phyloP scores from a whole-genome alignment of 2,329 filamentous ascomycete genomes.

The Tolypocladium ophioglossoides region DNA sequence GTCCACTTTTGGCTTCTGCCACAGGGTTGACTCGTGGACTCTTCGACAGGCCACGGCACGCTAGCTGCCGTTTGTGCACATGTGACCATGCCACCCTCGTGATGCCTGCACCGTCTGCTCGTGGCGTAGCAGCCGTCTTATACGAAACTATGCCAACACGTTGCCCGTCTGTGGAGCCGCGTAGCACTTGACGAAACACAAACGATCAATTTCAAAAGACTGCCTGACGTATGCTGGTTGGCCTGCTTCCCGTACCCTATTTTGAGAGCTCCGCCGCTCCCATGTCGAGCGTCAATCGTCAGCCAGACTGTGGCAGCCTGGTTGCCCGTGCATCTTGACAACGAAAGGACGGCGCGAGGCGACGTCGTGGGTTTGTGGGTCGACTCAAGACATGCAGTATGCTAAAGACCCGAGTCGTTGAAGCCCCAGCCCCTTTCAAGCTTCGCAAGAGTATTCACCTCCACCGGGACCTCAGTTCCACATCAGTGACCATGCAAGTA shows the following conservation, averaged over 20 bases:
- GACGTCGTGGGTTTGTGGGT: not conserved
- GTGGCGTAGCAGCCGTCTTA: not conserved
- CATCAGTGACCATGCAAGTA: not conserved
- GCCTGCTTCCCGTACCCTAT: not conserved
- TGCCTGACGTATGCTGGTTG: conserved; percentile 2
- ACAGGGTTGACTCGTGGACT: not conserved
- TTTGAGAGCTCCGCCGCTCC: not conserved
- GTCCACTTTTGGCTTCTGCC: not conserved
- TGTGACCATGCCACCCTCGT: not conserved
- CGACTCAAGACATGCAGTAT: not conserved
- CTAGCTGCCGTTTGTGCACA: not conserved
- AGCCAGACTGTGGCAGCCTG: not conserved
- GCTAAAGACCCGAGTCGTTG: not conserved
- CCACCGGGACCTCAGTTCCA: not conserved
- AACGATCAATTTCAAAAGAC: conserved; percentile 5
- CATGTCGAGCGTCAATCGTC: not conserved
- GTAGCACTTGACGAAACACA: not conserved
- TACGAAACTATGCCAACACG: no score
- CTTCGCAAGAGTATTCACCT: not conserved
- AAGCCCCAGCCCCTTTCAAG: not conserved
- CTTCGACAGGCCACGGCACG: not conserved
- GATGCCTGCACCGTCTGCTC: no score
- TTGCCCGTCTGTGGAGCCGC: not conserved
- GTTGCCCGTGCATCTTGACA: not conserved
- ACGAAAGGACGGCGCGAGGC: not conserved